phyloP scores from a whole-genome alignment of 768 basidiomycete genomes.

The Suillus paluster region DNA sequence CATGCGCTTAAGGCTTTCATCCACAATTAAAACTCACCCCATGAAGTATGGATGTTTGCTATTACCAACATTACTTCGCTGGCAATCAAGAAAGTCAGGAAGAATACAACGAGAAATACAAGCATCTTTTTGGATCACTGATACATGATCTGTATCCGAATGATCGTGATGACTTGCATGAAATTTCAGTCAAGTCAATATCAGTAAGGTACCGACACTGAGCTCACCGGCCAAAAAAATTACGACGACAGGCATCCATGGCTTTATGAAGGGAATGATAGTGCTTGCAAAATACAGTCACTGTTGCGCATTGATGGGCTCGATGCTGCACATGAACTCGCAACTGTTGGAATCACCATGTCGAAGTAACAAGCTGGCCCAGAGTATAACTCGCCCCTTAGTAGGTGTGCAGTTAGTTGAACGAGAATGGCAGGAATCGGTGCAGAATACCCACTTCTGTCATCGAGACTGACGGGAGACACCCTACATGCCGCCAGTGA shows the following conservation, averaged over 20 bases:
- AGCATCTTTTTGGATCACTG: not conserved
- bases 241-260: not conserved
- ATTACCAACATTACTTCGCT: not conserved
- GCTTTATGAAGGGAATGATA: not conserved
- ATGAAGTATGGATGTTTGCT: not conserved
- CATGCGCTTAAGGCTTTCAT: not conserved
- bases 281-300: not conserved
- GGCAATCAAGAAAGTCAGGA: not conserved
- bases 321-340: not conserved
- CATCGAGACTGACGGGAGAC: not conserved
- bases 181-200: not conserved
- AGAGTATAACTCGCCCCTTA: not conserved
- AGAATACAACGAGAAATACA: not conserved
- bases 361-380: not conserved
- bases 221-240: not conserved
- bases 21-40: not conserved
- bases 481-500: not conserved
- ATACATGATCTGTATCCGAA: not conserved
- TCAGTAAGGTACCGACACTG: not conserved
- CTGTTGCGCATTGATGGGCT: not conserved
- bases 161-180: not conserved
- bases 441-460: not conserved
- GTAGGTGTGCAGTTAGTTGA: not conserved
- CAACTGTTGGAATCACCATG: not conserved
- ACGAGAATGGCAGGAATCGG: not conserved